These are phyloP conservation scores for Russula sp. DNA, from an alignment of 768 basidiomycete species.

Conservation along the genomic window DNA sequence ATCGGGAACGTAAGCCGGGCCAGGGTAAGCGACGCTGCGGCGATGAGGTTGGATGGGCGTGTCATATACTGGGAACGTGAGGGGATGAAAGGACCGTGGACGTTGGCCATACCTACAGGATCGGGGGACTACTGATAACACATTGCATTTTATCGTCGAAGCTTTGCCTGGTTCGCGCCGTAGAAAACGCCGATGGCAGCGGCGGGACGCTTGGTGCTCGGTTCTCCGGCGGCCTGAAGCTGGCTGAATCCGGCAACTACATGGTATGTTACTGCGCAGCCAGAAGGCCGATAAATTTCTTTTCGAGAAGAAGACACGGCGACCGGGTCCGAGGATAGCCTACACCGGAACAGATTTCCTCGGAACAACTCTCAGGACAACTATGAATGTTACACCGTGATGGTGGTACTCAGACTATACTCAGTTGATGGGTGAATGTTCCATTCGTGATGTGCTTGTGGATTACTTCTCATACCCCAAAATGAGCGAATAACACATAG, in stretches of 20 bases:
- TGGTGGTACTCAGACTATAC: background rate
- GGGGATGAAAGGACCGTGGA: background rate
- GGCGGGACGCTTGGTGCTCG: conserved; percentile 5
- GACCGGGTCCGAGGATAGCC: conserved; percentile 11
- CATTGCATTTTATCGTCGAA: background rate
- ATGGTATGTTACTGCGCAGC: background rate
- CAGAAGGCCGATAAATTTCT: background rate
- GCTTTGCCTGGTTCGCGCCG: background rate
- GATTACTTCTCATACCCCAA: background rate
- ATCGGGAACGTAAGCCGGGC: background rate
- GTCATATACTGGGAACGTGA: background rate
- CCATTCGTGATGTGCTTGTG: background rate
- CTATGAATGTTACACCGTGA: background rate
- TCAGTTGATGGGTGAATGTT: background rate
- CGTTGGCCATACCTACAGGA: background rate
- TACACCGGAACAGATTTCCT: background rate
- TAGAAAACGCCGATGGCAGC: background rate
- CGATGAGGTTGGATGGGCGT: background rate
- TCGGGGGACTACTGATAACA: background rate
- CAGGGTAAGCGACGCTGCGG: background rate
- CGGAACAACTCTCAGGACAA: background rate
- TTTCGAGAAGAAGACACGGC: conserved; percentile 1
- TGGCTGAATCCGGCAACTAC: background rate
- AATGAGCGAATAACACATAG: background rate
- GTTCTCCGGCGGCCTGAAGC: background rate